Conservation (phyloP, 345 rosid species). For the Ceriops tagal region DNA sequence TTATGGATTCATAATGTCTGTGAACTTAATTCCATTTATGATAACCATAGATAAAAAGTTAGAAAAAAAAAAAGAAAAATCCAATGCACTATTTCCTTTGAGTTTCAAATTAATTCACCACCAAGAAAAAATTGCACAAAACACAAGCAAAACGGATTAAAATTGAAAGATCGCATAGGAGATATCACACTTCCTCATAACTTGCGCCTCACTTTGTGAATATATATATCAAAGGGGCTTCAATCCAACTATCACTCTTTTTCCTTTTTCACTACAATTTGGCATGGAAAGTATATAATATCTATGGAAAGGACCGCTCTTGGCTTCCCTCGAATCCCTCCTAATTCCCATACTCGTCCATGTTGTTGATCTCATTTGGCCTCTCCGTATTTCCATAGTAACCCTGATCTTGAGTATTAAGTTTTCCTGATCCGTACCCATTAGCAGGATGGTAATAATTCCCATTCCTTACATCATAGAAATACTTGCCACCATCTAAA, state of each 20-base stretch:
- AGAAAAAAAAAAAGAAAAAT: no score
- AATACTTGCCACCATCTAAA: slow-evolving; percentile 47
- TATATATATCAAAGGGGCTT: background rate
- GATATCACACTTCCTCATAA: background rate
- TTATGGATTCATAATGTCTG: no score
- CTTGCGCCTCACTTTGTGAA: background rate
- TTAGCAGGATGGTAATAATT: slow-evolving; percentile 12
- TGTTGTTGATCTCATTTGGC: slow-evolving; percentile 45
- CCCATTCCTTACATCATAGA: slow-evolving; percentile 22
- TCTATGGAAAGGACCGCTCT: slow-evolving; percentile 43
- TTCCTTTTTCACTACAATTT: background rate
- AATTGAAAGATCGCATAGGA: background rate
- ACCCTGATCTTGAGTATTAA: slow-evolving; percentile 8
- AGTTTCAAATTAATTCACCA: no score
- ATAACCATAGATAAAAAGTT: no score
- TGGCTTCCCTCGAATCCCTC: slow-evolving; percentile 27
- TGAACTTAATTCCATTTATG: no score
- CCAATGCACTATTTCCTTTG: no score
- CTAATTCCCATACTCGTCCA: slow-evolving; percentile 53
- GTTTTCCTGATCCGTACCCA: slow-evolving; percentile 5
- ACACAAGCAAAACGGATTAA: background rate
- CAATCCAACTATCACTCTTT: background rate
- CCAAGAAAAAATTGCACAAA: background rate
- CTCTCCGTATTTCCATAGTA: slow-evolving; percentile 22
- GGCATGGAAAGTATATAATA: background rate